Evolutionary conservation across 139 green algal genomes (phyloP), one percentile per base, ranked within the genome.

Genomic region (Eudorina sp.): DNA sequence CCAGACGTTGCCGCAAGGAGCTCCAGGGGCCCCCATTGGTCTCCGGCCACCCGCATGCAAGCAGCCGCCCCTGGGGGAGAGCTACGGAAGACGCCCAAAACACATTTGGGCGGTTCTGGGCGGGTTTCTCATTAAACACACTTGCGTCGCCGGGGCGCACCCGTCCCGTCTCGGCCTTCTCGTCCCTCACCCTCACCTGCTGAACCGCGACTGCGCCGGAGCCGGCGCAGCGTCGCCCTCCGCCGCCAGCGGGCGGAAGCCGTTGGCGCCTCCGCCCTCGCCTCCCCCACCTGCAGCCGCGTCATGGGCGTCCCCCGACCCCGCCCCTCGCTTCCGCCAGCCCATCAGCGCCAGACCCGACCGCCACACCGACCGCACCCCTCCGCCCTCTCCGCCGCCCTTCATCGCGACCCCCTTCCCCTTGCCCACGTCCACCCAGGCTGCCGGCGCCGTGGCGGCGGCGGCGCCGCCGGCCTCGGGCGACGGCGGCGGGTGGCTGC

Each of bases 111-210:
- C n/a, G n/a, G n/a, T n/a, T n/a, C n/a, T n/a, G n/a, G n/a, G n/a
- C n/a, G n/a, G n/a, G n/a, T n/a, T n/a, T n/a, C n/a, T n/a, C n/a
- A n/a, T n/a, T n/a, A n/a, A n/a, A n/a, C n/a, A n/a, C n/a, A n/a
- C n/a, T n/a, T n/a, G n/a, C n/a, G n/a, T n/a, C n/a, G n/a, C n/a
- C n/a, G n/a, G n/a, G n/a, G n/a, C n/a, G n/a, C 68, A 76, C 68
- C 31, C n/a, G 11, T 76, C 34, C 31, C 2, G 5, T 51, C 9
- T 46, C 38, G 23, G n/a, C n/a, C n/a, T n/a, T n/a, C n/a, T n/a
- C n/a, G 19, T 48, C 68, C 16, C 31, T 34, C 68, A 46, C 14
- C n/a, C 68, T 16, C 74, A 82, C 74, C 74, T 83, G 76, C 76
- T 83, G 31, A 83, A 83, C 0, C 43, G 5, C 3, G 51, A 83